These are phyloP conservation scores for Serendipita sp. DNA, from an alignment of 1,284 basidiomycete species.

Conservation along the genomic window DNA sequence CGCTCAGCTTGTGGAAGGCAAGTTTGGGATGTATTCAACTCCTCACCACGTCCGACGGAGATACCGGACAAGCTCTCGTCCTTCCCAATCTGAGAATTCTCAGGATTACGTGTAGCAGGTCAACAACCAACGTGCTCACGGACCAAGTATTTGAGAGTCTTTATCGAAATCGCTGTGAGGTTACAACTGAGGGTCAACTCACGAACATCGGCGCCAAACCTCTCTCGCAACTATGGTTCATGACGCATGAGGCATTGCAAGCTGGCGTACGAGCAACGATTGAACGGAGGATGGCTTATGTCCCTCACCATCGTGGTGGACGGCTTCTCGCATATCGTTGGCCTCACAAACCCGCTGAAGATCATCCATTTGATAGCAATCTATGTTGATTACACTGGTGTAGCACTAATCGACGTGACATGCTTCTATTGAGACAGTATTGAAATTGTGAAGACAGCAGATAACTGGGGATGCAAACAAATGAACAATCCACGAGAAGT, in stretches of 20 bases:
- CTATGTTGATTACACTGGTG: not conserved
- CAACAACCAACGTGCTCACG: not conserved
- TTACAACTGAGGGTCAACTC: not conserved
- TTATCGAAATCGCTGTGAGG: not conserved
- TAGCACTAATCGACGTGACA: not conserved
- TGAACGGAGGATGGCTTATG: not conserved
- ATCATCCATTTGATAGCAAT: not conserved
- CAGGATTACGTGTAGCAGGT: not conserved
- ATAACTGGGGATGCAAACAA: not conserved
- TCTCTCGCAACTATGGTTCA: not conserved
- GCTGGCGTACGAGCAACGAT: not conserved
- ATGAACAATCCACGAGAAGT: not conserved
- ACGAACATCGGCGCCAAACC: not conserved
- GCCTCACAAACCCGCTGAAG: not conserved
- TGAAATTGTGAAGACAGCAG: not conserved
- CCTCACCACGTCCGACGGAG: not conserved
- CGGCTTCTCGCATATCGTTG: not conserved
- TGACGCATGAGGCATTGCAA: not conserved
- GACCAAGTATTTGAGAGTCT: not conserved
- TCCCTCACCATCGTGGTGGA: not conserved
- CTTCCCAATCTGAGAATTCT: not conserved
- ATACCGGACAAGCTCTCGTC: not conserved
- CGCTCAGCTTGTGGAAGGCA: not conserved
- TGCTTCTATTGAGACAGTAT: not conserved
- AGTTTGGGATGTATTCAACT: not conserved